Base-by-base conservation (phyloP, 2,329 filamentous ascomycete species). In the Sporothrix pseudoabietina region DNA sequence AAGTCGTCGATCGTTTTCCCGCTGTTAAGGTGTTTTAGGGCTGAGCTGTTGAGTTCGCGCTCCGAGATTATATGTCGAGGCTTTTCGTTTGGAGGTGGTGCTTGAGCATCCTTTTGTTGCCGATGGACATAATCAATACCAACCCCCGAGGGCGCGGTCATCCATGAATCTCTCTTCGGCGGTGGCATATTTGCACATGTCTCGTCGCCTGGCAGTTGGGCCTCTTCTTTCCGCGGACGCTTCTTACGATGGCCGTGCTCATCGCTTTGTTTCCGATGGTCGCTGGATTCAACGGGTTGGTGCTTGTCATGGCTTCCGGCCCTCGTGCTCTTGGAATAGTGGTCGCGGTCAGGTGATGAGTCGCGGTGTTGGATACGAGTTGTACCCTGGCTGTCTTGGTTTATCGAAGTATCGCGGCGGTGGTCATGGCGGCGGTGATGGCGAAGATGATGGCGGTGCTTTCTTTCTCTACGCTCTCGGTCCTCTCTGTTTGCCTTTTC, bases 81-180 rank as follows among this genome's bases (percentile, higher is more conserved):
- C 71, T 90, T 89, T 19, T 88, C 83, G 76, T 83, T 87, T 72
- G 83, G 84, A 52, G 82, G 83, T 22, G 82, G 84, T 52, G 83
- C 83, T 76, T 90, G 89, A 30, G 1, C 47, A 7, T 83, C 80
- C 74, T 89, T 89, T 75, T 87, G 86, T 1, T 82, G 82, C 4
- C 88, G 86, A 79, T 92, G 88, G 69, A 94, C 87, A 80, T 97
- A 97, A 79, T 98, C 94, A 73, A 98, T 85, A 71, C 94, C 91
- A 49, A 97, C 83, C 0, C 91, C 89, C 0, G 92, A 93, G 0
- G 95, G 94, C 0, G 91, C 91, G 74, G 94, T 91, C 96, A 99
- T 99, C 94, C 97, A 99, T 0, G 92, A 89, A 81, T 98, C 96
- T 76, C 97, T 89, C 77, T 90, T 87, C 44, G 90, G 75, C 10